Evolutionary conservation across 495 filamentous ascomycete genomes (phyloP), one percentile per base, ranked within the genome.

Genomic region (Lentithecium fluviatile): DNA sequence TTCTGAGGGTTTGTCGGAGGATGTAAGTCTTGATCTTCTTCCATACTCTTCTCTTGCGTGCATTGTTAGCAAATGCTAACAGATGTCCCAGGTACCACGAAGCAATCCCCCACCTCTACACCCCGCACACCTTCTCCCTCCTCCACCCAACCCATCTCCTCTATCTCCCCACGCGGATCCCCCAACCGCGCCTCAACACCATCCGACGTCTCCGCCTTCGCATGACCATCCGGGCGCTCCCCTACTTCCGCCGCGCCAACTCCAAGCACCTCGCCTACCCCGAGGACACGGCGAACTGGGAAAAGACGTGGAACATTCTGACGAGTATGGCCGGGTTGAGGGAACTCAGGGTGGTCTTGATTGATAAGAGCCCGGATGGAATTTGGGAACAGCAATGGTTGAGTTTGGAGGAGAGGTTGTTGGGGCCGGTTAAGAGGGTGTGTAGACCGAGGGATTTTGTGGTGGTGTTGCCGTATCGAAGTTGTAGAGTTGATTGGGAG

Each of bases 261-360:
- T 58, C 45, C 11, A 38, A 56, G 4, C 19, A 43, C 2, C 21
- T 51, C 25, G 56, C 65, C 6, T 68, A 60, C 29, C 65, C 56
- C 15, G 65, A 68, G 19, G 65, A 68, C 57, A 68, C 65, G 1
- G 24, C 26, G 36, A 56, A 68, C 34, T 68, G 65, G 65, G 17
- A 29, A 24, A 26, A 40, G 1, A 45, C 13, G n/a, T 68, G 65
- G 65, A 8, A 49, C 12, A 64, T 58, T 4, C 13, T 68, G 20
- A 48, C 56, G 0, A 25, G 17, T 10, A 64, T 68, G 65, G 8
- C 42, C 17, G 45, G 45, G 17, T 48, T 68, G 51, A 37, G 60
- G 19, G 53, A 64, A 11, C 26, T 68, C 20, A 49, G 43, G 29
- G 56, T 68, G 10, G 60, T 64, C 45, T 20, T 68, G n/a, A 23